These are phyloP conservation scores for Stemphylium lycopersici DNA, from an alignment of 2,329 filamentous ascomycete genomes.

Conservation along the genomic window DNA sequence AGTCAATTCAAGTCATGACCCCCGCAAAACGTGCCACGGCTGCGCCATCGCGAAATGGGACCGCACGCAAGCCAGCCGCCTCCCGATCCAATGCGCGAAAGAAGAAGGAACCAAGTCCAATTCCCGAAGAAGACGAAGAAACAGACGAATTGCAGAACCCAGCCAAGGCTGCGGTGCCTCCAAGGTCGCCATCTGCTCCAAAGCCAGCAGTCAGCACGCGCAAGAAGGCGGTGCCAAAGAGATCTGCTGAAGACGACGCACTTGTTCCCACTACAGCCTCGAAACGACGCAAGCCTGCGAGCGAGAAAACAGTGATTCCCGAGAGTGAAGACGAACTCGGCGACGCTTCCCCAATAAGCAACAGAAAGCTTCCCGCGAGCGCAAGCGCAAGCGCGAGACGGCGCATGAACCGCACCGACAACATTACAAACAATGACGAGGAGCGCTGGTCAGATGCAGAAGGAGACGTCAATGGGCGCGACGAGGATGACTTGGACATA, in stretches of 20 bases:
- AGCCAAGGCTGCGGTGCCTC: slow-evolving; percentile 5
- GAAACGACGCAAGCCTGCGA: slow-evolving; percentile 18
- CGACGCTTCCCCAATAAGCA: slow-evolving; percentile 17
- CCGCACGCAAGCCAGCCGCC: slow-evolving; percentile 20
- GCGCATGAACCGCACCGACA: slow-evolving; percentile 35
- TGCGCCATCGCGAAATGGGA: slow-evolving; percentile 17
- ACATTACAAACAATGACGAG: slow-evolving; percentile 32
- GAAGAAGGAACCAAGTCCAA: slow-evolving; percentile 14
- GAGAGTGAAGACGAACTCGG: slow-evolving; percentile 35
- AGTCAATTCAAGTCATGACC: slow-evolving; percentile 14
- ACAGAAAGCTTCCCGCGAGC: slow-evolving; percentile 20
- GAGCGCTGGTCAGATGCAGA: slow-evolving; percentile 21
- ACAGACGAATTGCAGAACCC: slow-evolving; percentile 8
- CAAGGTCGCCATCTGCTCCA: slow-evolving; percentile 15
- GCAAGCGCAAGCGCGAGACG: slow-evolving; percentile 25
- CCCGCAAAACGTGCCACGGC: slow-evolving; percentile 20
- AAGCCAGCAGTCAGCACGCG: slow-evolving; percentile 13
- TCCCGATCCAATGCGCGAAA: slow-evolving; percentile 17
- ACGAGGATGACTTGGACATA: slow-evolving; percentile 33
- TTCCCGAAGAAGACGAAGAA: slow-evolving; percentile 12
- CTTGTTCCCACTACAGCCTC: slow-evolving; percentile 22
- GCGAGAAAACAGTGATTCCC: slow-evolving; percentile 10
- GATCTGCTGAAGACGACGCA: slow-evolving; percentile 16
- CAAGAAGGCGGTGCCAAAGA: slow-evolving; percentile 5
- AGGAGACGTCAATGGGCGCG: slow-evolving; percentile 13